A percentile compares a stretch with the other conserved stretches of the same genome.
phyloP scores from a whole-genome alignment of 441 rosid species.

The Jatropha podagrica region DNA sequence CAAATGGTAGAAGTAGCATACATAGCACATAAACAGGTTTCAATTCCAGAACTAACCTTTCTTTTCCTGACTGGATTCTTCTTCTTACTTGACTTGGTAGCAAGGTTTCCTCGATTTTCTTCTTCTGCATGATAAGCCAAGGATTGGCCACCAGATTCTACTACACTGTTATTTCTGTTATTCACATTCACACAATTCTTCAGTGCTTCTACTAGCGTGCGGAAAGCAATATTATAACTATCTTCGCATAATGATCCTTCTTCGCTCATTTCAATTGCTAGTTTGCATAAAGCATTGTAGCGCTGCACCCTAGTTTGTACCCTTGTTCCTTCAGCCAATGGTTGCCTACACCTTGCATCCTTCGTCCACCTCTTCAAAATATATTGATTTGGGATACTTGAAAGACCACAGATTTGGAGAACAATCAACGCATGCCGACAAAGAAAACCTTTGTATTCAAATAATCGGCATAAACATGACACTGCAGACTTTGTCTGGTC shows the following conservation, averaged over 20 bases:
- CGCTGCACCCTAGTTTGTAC: conserved; percentile 63
- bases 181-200: conserved; percentile 59
- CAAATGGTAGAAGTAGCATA: background rate
- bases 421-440: conserved; percentile 86
- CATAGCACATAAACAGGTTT: conserved; percentile 15
- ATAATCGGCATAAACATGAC: conserved; percentile 70
- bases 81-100: conserved; percentile 60
- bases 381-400: conserved; percentile 66
- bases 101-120: conserved; percentile 53
- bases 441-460: conserved; percentile 76
- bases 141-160: conserved; percentile 51
- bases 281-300: conserved; percentile 65
- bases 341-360: conserved; percentile 61
- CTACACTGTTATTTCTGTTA: conserved; percentile 51
- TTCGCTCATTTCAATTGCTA: conserved; percentile 66
- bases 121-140: conserved; percentile 60
- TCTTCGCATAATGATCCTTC: conserved; percentile 79
- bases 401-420: conserved; percentile 74
- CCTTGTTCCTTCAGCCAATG: conserved; percentile 47
- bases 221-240: conserved; percentile 53
- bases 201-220: conserved; percentile 64
- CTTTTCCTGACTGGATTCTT: conserved; percentile 82
- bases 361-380: conserved; percentile 80
- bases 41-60: conserved; percentile 48
- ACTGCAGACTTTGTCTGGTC: conserved; percentile 60